Conservation (phyloP, 2,329 filamentous ascomycete species). For the Sarocladium oryzae region DNA sequence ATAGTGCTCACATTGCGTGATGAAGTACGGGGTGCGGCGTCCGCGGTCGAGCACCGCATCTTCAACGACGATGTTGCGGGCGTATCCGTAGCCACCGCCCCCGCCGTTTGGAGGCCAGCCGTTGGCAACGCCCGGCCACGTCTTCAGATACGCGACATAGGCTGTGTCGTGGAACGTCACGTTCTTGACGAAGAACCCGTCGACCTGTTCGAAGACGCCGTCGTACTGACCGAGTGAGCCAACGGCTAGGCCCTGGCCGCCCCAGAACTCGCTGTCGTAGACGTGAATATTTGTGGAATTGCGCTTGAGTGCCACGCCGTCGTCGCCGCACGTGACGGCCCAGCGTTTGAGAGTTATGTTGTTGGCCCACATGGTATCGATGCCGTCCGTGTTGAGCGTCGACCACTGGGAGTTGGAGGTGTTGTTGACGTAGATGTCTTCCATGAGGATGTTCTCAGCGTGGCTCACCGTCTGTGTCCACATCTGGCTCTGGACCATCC, state of each 20-base stretch:
- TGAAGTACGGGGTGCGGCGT: slow-evolving; percentile 25
- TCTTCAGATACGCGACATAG: slow-evolving; percentile 50
- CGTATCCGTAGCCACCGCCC: slow-evolving; percentile 44
- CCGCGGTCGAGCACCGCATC: slow-evolving; percentile 21
- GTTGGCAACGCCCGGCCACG: slow-evolving; percentile 46
- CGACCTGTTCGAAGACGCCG: slow-evolving; percentile 39
- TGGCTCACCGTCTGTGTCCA: slow-evolving; percentile 50
- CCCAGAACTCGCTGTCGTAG: slow-evolving; percentile 40
- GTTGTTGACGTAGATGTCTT: slow-evolving; percentile 49
- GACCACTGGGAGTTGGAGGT: slow-evolving; percentile 26
- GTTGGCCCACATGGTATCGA: slow-evolving; percentile 46
- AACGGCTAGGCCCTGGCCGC: slow-evolving; percentile 47
- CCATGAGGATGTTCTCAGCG: slow-evolving; percentile 37
- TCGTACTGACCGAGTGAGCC: slow-evolving; percentile 52
- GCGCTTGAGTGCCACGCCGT: slow-evolving; percentile 46
- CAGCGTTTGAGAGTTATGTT: slow-evolving; percentile 45
- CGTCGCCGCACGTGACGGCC: slow-evolving; percentile 46
- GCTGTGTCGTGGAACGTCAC: slow-evolving; percentile 38
- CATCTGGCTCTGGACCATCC: slow-evolving; percentile 53
- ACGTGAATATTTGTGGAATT: slow-evolving; percentile 50
- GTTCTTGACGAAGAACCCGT: slow-evolving; percentile 41
- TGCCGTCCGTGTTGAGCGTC: slow-evolving; percentile 35
- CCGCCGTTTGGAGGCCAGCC: slow-evolving; percentile 52
- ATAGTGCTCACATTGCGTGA: slow-evolving; percentile 30
- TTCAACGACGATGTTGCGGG: slow-evolving; percentile 24